Evolutionary conservation across 345 rosid genomes (phyloP).

Genomic region (Anacardium occidentale): DNA sequence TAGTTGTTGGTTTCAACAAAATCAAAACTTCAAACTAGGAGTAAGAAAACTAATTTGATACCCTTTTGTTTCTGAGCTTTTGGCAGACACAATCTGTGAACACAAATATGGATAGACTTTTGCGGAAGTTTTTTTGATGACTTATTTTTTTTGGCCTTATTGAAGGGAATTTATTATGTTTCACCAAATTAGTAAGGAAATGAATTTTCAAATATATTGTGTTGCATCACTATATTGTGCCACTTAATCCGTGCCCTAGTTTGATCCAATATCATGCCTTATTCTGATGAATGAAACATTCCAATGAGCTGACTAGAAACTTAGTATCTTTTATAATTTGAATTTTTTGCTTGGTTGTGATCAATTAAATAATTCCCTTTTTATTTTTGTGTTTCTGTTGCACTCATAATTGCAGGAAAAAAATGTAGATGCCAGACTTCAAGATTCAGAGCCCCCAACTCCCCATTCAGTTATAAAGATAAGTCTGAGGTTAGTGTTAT

Average conservation of each 20-base stretch:
- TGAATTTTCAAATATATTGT: not conserved
- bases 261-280: not conserved
- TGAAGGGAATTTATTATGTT: not conserved
- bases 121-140: too few relatives aligned
- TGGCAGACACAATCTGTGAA: too few relatives aligned
- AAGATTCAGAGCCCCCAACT: slow-evolving; percentile 95
- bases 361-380: not conserved
- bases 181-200: not conserved
- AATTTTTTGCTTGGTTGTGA: slow-evolving; percentile 4
- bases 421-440: slow-evolving; percentile 75
- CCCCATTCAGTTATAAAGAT: slow-evolving; percentile 83
- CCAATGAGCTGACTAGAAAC: not conserved
- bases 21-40: not conserved
- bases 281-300: not conserved
- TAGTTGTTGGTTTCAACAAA: not conserved
- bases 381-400: not conserved
- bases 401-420: slow-evolving; percentile 60
- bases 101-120: too few relatives aligned
- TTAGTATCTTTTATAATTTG: slow-evolving; percentile 2
- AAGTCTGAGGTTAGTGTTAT: slow-evolving; percentile 62
- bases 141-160: not conserved
- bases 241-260: too few relatives aligned
- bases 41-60: too few relatives aligned
- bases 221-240: not conserved
- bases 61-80: too few relatives aligned